These are phyloP conservation scores for Trichosanthes cucumerina DNA, from an alignment of 306 rosid species.

Conservation along the genomic window DNA sequence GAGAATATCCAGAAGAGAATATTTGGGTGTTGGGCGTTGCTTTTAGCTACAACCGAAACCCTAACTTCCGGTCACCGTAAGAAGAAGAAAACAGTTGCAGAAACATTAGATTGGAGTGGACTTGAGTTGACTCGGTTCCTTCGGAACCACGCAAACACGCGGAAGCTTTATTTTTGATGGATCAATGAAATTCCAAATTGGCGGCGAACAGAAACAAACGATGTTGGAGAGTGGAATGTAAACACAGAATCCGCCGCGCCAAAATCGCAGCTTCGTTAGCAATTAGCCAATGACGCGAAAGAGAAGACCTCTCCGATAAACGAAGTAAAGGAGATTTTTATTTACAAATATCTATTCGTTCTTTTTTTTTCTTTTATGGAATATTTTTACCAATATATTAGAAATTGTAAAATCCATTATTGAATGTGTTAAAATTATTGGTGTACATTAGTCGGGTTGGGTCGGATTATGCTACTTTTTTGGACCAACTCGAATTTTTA, in stretches of 20 bases:
- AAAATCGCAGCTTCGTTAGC: background rate
- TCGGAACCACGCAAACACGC: background rate
- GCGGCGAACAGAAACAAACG: background rate
- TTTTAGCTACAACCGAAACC: background rate
- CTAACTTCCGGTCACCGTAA: background rate
- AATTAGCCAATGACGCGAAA: background rate
- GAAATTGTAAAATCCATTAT: too few species aligned
- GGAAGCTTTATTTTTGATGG: background rate
- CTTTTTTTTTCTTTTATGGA: too few species aligned
- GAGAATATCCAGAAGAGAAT: background rate
- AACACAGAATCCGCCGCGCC: slow-evolving; percentile 4
- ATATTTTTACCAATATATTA: too few species aligned
- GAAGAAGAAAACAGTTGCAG: background rate
- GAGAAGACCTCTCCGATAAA: background rate
- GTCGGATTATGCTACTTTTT: too few species aligned
- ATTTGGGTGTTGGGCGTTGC: background rate
- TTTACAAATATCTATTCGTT: too few species aligned
- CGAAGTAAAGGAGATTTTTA: background rate
- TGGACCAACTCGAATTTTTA: too few species aligned
- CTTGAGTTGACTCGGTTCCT: background rate
- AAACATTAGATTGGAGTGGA: background rate
- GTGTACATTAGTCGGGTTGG: too few species aligned
- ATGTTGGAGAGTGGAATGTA: background rate
- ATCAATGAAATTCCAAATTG: background rate
- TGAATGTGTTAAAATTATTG: too few species aligned